A percentile compares a stretch with the other conserved stretches of the same genome.
Evolutionary conservation across 352 stramenopile species (phyloP).

Genomic region (Phytopythium litorale): DNA sequence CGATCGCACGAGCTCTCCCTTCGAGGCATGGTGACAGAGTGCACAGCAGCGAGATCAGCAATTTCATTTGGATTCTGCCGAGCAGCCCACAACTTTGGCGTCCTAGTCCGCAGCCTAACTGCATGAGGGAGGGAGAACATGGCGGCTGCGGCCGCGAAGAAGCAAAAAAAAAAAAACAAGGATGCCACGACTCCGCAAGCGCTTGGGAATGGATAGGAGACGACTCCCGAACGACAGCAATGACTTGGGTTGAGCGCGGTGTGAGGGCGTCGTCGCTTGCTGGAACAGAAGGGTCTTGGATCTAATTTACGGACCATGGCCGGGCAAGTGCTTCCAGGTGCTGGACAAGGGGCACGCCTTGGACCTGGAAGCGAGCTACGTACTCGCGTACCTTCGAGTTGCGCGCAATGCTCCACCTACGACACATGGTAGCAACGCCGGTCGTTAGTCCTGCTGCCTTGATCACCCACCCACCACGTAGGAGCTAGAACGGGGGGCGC

Average conservation of each 20-base stretch:
- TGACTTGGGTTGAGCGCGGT: not conserved
- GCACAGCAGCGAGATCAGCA: not conserved
- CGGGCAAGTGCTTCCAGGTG: slow-evolving; percentile 43
- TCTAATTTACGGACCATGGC: slow-evolving; percentile 23
- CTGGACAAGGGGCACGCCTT: slow-evolving; percentile 63
- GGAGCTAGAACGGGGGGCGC: not conserved
- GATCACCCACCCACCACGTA: too few species aligned
- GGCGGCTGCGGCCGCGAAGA: not conserved
- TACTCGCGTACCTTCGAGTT: slow-evolving; percentile 50
- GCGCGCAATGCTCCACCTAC: slow-evolving; percentile 51
- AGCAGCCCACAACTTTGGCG: not conserved
- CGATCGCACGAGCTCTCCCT: not conserved
- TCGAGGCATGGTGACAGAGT: not conserved
- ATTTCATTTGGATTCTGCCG: not conserved
- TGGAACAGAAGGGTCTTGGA: not conserved
- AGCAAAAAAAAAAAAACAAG: not conserved
- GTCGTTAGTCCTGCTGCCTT: not conserved
- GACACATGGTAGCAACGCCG: slow-evolving; percentile 2
- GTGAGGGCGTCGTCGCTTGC: not conserved
- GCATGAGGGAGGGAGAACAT: not conserved
- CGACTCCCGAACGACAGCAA: not conserved
- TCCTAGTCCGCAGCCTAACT: not conserved
- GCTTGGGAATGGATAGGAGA: not conserved
- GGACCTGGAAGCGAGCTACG: slow-evolving; percentile 50
- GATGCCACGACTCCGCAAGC: not conserved